Evolutionary conservation across 257 asterid species (phyloP), one percentile per base, ranked within the genome.

Genomic region (Solanum tacnaense): DNA sequence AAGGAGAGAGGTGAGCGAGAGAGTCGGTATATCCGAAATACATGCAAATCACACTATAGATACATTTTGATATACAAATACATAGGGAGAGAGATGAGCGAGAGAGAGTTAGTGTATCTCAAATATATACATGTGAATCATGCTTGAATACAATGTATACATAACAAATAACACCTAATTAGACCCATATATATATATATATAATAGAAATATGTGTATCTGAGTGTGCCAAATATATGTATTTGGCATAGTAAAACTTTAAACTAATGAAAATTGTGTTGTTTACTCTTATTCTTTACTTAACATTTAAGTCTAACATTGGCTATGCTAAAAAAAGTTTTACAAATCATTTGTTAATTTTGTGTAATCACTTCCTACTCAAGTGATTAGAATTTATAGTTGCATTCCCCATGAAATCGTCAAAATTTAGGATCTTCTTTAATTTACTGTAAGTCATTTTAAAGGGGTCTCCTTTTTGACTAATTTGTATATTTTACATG

Each of bases 381-480:
- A 27, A 44, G 65, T 44, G 84, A 79, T 41, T 6, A 25, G 13
- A 25, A 41, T 23, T n/a, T 76, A 6, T n/a, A 39, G 60, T 15
- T 41, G 84, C 36, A 41, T 25, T 79, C 38, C 49, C 38, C 84
- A 25, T 78, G 84, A 78, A 41, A n/a, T 41, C 12, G 3, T 78
- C 36, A 38, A 41, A 52, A 2, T 29, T 67, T 82, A 12, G 18
- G 31, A 46, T 79, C 13, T 39, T 12, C 32, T 65, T 62, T 62
- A 62, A 62, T 60, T 60, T 84, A 21, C 27, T 11, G 38, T 60
- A 86, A 83, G 87, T 87, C 87, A 86, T 88, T 56, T 82, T 88
- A 11, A 58, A 84, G 89, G 91, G 65, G 88, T 89, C 89, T 89
- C 3, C 32, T 65, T 91, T 88, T 89, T 86, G 91, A 91, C 88